Evolutionary conservation across 2,329 filamentous ascomycete genomes (phyloP).

Genomic region (Talaromyces verruculosus): DNA sequence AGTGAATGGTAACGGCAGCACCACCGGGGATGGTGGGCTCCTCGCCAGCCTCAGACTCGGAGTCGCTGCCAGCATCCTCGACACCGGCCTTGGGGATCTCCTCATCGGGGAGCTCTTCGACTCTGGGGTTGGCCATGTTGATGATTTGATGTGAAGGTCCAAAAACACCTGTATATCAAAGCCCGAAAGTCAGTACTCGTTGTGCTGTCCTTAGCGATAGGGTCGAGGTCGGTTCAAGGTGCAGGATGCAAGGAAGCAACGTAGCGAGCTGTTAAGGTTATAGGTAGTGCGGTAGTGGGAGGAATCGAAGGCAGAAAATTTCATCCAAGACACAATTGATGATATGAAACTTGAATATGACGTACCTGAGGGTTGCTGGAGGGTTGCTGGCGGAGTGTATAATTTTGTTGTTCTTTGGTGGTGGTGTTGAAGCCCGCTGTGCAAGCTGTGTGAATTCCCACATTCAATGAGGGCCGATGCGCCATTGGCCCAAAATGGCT

Average conservation of each 20-base stretch:
- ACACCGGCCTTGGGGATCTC: slow-evolving; percentile 81
- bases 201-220: slow-evolving; percentile 12
- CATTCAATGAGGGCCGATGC: slow-evolving; percentile 21
- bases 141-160: not conserved
- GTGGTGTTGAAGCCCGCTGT: slow-evolving; percentile 31
- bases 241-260: not conserved
- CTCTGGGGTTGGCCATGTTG: slow-evolving; percentile 93
- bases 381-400: slow-evolving; percentile 37
- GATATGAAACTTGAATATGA: slow-evolving; percentile 25
- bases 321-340: slow-evolving; percentile 8
- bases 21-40: slow-evolving; percentile 74
- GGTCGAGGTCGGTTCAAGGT: not conserved
- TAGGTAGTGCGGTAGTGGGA: not conserved
- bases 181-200: not conserved
- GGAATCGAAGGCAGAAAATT: not conserved
- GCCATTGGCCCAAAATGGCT: slow-evolving; percentile 43
- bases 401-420: slow-evolving; percentile 39
- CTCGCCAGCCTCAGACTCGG: slow-evolving; percentile 53
- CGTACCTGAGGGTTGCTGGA: slow-evolving; percentile 39
- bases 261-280: not conserved
- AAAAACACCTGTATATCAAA: not conserved
- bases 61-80: slow-evolving; percentile 62
- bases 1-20: slow-evolving; percentile 88
- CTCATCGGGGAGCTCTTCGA: slow-evolving; percentile 93
- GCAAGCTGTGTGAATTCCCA: slow-evolving; percentile 40